Evolutionary conservation across 2,329 filamentous ascomycete genomes (phyloP).

Genomic region (Venturia pyrina): DNA sequence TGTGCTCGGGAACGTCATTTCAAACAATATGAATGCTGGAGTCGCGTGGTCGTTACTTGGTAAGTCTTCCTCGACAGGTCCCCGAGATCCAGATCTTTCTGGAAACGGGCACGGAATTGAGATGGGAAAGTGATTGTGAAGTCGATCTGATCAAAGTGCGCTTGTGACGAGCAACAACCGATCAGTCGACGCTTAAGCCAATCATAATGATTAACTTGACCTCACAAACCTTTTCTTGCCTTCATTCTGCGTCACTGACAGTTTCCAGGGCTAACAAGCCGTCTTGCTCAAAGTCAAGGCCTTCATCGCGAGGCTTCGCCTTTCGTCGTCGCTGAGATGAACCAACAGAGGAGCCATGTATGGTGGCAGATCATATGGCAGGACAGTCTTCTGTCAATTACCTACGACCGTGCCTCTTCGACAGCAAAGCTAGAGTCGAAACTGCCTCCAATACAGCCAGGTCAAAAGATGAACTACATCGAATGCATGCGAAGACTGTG

Average conservation of each 20-base stretch:
- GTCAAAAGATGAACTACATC: constrained; percentile 43
- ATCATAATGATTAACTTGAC: too few species aligned
- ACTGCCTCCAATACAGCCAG: constrained; percentile 33
- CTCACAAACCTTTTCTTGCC: too few species aligned
- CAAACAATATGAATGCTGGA: constrained; percentile 55
- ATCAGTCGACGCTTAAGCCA: too few species aligned
- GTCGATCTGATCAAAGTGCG: too few species aligned
- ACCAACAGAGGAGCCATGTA: constrained; percentile 28
- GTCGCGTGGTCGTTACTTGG: constrained; percentile 51
- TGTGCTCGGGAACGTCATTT: constrained; percentile 52
- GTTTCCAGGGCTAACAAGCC: constrained; percentile 38
- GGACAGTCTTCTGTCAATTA: constrained; percentile 53
- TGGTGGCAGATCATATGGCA: constrained; percentile 57
- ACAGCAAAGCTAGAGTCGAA: constrained; percentile 37
- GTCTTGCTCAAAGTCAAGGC: constrained; percentile 50
- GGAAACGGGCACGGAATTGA: too few species aligned
- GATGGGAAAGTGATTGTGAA: too few species aligned
- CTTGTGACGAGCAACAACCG: too few species aligned
- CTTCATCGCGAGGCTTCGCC: constrained; percentile 49
- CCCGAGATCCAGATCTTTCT: too few species aligned
- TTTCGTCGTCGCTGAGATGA: constrained; percentile 38
- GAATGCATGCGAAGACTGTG: constrained; percentile 47
- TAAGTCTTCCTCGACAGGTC: neutral
- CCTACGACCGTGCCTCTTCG: constrained; percentile 49
- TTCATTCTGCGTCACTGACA: neutral